Percentiles rank a stretch among this genome's conserved stretches.
These are phyloP conservation scores for Tolypocladium tundrense DNA, from an alignment of 2,329 filamentous ascomycete species.

Conservation along the genomic window DNA sequence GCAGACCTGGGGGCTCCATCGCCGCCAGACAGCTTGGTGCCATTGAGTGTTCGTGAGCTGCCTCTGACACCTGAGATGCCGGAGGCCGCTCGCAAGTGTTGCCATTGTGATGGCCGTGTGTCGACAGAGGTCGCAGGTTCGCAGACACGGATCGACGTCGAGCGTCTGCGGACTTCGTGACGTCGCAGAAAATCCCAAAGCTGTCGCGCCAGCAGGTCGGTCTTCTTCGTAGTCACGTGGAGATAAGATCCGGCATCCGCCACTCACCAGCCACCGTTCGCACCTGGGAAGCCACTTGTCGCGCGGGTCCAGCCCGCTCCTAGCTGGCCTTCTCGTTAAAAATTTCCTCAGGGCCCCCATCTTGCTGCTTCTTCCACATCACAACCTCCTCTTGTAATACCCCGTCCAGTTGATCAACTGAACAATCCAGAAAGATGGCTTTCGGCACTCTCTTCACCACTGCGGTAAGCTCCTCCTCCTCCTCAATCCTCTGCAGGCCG, in stretches of 20 bases:
- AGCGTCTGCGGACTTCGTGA: neutral
- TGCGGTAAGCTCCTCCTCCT: slow-evolving; percentile 44
- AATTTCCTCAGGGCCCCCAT: slow-evolving; percentile 19
- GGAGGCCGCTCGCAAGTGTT: slow-evolving; percentile 20
- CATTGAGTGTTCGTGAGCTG: slow-evolving; percentile 19
- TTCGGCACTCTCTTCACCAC: slow-evolving; percentile 97
- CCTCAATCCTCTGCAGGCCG: slow-evolving; percentile 1
- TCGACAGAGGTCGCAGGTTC: slow-evolving; percentile 12
- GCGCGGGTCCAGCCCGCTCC: slow-evolving; percentile 20
- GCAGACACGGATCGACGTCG: slow-evolving; percentile 8
- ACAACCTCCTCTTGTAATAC: slow-evolving; percentile 3
- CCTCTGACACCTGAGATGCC: slow-evolving; percentile 24
- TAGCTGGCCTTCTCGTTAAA: slow-evolving; percentile 15
- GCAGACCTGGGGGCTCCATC: slow-evolving; percentile 12
- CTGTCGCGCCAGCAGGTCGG: neutral
- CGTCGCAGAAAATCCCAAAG: neutral
- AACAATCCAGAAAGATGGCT: slow-evolving; percentile 56
- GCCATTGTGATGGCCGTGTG: slow-evolving; percentile 21
- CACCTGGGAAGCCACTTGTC: slow-evolving; percentile 9
- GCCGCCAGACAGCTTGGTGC: slow-evolving; percentile 14
- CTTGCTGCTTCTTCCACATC: slow-evolving; percentile 10
- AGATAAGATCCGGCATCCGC: slow-evolving; percentile 9
- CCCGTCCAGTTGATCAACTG: slow-evolving; percentile 6
- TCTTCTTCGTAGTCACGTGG: slow-evolving; percentile 9
- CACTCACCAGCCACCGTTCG: slow-evolving; percentile 10